Conservation (phyloP, 257 asterid genomes). For the Fraxinus cuspidata region DNA sequence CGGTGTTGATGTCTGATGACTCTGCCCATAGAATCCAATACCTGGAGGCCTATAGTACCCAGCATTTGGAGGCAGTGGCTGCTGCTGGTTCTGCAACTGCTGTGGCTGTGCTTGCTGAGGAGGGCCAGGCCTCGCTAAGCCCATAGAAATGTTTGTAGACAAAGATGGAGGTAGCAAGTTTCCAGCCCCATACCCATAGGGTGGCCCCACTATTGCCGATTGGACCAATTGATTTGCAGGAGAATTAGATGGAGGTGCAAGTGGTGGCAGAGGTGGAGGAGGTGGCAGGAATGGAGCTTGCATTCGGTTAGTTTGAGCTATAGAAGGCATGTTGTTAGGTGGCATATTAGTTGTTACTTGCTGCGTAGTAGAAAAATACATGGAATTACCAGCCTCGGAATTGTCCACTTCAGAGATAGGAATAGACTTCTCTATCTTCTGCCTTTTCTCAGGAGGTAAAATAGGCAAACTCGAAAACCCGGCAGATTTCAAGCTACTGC, state of each 20-base stretch:
- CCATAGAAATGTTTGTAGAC: slow-evolving; percentile 42
- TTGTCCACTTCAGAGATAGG: slow-evolving; percentile 44
- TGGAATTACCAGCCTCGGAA: slow-evolving; percentile 46
- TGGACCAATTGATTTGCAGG: slow-evolving; percentile 50
- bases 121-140: slow-evolving; percentile 52
- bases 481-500: slow-evolving; percentile 46
- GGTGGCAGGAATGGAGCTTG: slow-evolving; percentile 36
- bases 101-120: slow-evolving; percentile 34
- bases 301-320: slow-evolving; percentile 38
- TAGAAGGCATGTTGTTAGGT: slow-evolving; percentile 36
- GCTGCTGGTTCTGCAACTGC: slow-evolving; percentile 36
- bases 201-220: slow-evolving; percentile 43
- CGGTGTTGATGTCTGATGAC: slow-evolving; percentile 79
- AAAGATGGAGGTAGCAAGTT: slow-evolving; percentile 48
- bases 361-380: slow-evolving; percentile 48
- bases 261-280: slow-evolving; percentile 44
- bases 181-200: slow-evolving; percentile 58
- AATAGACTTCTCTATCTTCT: slow-evolving; percentile 53
- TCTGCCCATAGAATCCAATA: slow-evolving; percentile 78
- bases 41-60: slow-evolving; percentile 78
- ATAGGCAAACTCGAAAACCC: slow-evolving; percentile 42
- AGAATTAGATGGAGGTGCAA: slow-evolving; percentile 41
- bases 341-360: slow-evolving; percentile 47
- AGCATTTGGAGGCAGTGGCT: slow-evolving; percentile 44
- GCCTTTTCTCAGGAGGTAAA: slow-evolving; percentile 61